These are phyloP conservation scores for Candida succiphila DNA, from an alignment of 805 yeast genomes.

Conservation along the genomic window DNA sequence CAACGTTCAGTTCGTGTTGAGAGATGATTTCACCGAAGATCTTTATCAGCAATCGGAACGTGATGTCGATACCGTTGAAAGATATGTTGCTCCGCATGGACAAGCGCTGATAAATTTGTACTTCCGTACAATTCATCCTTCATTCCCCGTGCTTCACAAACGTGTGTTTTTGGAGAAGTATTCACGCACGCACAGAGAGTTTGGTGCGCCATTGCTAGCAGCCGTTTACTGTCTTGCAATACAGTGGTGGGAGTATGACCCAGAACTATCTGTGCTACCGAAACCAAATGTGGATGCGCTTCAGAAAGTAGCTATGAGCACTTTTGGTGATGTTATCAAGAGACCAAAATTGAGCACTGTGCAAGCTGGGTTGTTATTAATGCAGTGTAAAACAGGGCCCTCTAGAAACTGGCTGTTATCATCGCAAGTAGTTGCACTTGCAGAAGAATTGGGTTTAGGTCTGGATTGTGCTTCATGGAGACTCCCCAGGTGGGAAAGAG, in stretches of 20 bases:
- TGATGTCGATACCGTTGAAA: conserved; percentile 77
- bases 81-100: conserved; percentile 88
- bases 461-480: conserved; percentile 89
- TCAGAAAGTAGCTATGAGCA: conserved; percentile 54
- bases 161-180: conserved; percentile 88
- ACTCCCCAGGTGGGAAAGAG: conserved; percentile 91
- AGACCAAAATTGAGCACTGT: conserved; percentile 88
- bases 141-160: conserved; percentile 85
- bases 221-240: conserved; percentile 83
- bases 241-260: conserved; percentile 92
- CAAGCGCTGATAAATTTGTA: conserved; percentile 69
- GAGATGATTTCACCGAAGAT: conserved; percentile 72
- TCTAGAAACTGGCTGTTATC: conserved; percentile 76
- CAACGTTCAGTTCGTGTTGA: conserved; percentile 62
- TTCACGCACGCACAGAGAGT: conserved; percentile 81
- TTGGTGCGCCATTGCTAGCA: conserved; percentile 84
- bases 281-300: conserved; percentile 71
- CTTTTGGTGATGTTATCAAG: conserved; percentile 64
- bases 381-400: conserved; percentile 51
- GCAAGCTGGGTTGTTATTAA: conserved; percentile 73
- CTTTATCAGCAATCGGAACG: conserved; percentile 59
- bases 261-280: conserved; percentile 61
- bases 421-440: conserved; percentile 77
- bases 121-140: conserved; percentile 81
- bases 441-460: conserved; percentile 88